phyloP scores from a whole-genome alignment of 1,284 basidiomycete species.

The Coniferiporia weirii region DNA sequence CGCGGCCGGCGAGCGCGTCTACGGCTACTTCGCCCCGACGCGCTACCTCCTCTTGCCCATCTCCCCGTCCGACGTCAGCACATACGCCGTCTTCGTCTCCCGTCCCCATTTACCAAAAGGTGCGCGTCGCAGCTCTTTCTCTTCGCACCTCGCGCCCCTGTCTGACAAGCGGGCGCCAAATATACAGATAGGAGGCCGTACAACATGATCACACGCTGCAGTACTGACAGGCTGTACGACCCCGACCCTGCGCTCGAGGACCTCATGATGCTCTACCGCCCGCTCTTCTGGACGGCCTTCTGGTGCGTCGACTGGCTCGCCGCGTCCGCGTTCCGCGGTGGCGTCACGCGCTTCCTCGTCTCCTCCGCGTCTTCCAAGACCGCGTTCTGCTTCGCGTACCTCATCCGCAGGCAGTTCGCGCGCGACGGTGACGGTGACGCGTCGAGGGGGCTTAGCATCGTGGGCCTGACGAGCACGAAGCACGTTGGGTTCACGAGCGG shows the following conservation, averaged over 20 bases:
- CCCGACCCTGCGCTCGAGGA: conserved; percentile 44
- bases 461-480: conserved; percentile 53
- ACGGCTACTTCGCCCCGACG: conserved; percentile 57
- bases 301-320: conserved; percentile 66
- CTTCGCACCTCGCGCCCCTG: too few species aligned
- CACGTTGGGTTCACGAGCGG: conserved; percentile 50
- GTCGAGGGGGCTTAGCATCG: conserved; percentile 28
- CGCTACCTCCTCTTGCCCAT: conserved; percentile 51
- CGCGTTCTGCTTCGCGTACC: conserved; percentile 58
- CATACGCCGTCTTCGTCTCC: conserved; percentile 46
- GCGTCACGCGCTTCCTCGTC: conserved; percentile 43
- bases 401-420: conserved; percentile 39
- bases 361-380: conserved; percentile 65
- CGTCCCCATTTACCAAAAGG: conserved; percentile 51
- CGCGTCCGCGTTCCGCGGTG: conserved; percentile 39
- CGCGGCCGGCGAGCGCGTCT: conserved; percentile 48
- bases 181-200: conserved; percentile 54
- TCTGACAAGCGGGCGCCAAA: neutral
- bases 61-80: conserved; percentile 43
- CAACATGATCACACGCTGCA: conserved; percentile 57
- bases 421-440: conserved; percentile 16
- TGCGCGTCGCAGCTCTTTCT: conserved; percentile 30
- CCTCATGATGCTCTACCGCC: conserved; percentile 59
- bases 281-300: conserved; percentile 64
- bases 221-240: conserved; percentile 46